Evolutionary conservation across 2,329 filamentous ascomycete species (phyloP), one percentile per base, ranked within the genome.

Genomic region (Tolypocladium endophyticum): DNA sequence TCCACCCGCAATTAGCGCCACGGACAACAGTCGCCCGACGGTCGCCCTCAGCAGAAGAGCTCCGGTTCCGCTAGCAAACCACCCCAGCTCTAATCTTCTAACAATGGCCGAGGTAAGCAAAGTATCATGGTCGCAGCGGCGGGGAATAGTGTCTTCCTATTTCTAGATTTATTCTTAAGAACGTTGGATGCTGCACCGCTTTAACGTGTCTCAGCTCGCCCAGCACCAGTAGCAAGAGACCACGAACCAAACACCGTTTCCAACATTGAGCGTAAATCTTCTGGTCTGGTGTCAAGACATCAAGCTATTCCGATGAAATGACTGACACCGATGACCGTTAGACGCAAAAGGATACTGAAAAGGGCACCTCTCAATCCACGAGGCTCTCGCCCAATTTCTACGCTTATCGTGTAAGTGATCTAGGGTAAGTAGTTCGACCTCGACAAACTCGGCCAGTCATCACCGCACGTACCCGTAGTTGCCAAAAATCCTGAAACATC

Each of bases 11-110:
- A 18, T 20, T 7, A 20, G 16, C 7, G 45, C 14, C 14, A 28
- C 18, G 60, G 60, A 50, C 54, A 61, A 60, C 39, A 55, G 55
- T 60, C 41, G 28, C 41, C 55, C 54, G 61, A 60, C 38, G 53
- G 55, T 60, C 41, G 23, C 41, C 55, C 57, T 60, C 0, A 5
- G 20, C 12, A 4, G 14, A 28, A 8, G 25, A 50, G 45, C 45
- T 30, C 45, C 45, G n/a, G 20, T 28, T 16, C 11, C 23, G 23
- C 43, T 23, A 18, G 23, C 5, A 30, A 20, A 18, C 16, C 1
- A 4, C 25, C 36, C 12, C 36, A 16, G 36, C 4, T 4, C 36
- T 9, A 28, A 50, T 18, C 4, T 16, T 28, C 25, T 8, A 4
- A n/a, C n/a, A n/a, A n/a, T n/a, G n/a, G n/a, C n/a, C n/a, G n/a